Percentiles rank a stretch among this genome's conserved stretches.
These are phyloP conservation scores for Histomonas meleagridis DNA, from an alignment of 208 protist genomes.

Conservation along the genomic window DNA sequence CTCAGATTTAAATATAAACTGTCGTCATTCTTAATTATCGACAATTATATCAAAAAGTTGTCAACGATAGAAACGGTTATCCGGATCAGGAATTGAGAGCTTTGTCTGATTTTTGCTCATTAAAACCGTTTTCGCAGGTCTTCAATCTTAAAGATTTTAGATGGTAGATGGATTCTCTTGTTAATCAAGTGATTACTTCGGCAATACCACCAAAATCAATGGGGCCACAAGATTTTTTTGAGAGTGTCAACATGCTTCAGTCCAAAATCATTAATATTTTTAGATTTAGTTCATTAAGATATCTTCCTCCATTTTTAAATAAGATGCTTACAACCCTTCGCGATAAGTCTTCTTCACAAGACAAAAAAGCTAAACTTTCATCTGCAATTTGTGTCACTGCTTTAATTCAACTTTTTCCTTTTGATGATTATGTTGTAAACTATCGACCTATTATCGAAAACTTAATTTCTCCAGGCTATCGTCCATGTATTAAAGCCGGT, in stretches of 20 bases:
- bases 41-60: too few relatives aligned
- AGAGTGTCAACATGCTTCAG: neutral
- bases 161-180: too few relatives aligned
- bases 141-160: too few relatives aligned
- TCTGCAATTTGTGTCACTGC: neutral
- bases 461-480: neutral
- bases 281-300: neutral
- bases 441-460: slow-evolving; percentile 3
- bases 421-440: neutral
- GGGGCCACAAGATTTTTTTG: neutral
- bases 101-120: too few relatives aligned
- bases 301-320: neutral
- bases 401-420: slow-evolving; percentile 1
- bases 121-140: too few relatives aligned
- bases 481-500: neutral
- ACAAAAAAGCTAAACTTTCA: neutral
- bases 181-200: too few relatives aligned
- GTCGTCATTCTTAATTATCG: too few relatives aligned
- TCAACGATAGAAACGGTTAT: too few relatives aligned
- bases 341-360: neutral
- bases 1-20: too few relatives aligned
- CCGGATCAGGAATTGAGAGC: too few relatives aligned
- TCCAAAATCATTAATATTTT: neutral
- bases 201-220: neutral
- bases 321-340: neutral